A percentile compares a stretch with the other conserved stretches of the same genome.
Conservation (phyloP, 345 rosid genomes). For the Adansonia digitata region DNA sequence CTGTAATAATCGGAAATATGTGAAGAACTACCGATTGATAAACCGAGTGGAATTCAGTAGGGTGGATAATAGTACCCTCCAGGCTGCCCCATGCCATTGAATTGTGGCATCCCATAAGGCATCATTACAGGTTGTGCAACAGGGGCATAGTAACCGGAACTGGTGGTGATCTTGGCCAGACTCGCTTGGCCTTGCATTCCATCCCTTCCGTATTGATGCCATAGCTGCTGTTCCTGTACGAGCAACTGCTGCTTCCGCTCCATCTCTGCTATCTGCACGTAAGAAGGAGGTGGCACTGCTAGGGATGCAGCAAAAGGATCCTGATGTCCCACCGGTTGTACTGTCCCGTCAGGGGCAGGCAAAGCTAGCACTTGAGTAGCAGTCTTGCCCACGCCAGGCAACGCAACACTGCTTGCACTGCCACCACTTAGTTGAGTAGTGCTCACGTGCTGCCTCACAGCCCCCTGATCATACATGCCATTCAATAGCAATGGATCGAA, state of each 20-base stretch:
- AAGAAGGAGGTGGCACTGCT: constrained; percentile 60
- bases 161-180: constrained; percentile 39
- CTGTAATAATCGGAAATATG: not conserved
- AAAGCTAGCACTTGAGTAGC: constrained; percentile 58
- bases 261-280: constrained; percentile 81
- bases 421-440: constrained; percentile 68
- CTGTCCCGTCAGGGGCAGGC: constrained; percentile 75
- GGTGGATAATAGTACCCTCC: constrained; percentile 47
- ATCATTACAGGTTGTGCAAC: constrained; percentile 27
- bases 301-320: constrained; percentile 74
- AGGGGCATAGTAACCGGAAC: constrained; percentile 35
- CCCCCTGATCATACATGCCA: constrained; percentile 95
- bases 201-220: constrained; percentile 61
- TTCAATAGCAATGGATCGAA: constrained; percentile 69
- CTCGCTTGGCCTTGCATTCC: constrained; percentile 75
- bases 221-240: constrained; percentile 57
- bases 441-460: constrained; percentile 79
- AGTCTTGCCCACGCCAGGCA: constrained; percentile 48
- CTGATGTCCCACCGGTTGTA: constrained; percentile 45
- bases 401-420: constrained; percentile 71
- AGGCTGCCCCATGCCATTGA: constrained; percentile 37
- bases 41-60: constrained; percentile 11
- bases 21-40: not conserved
- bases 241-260: constrained; percentile 66
- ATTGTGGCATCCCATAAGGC: constrained; percentile 66